Evolutionary conservation across 2,329 filamentous ascomycete species (phyloP).

Genomic region (Beauveria sp.): DNA sequence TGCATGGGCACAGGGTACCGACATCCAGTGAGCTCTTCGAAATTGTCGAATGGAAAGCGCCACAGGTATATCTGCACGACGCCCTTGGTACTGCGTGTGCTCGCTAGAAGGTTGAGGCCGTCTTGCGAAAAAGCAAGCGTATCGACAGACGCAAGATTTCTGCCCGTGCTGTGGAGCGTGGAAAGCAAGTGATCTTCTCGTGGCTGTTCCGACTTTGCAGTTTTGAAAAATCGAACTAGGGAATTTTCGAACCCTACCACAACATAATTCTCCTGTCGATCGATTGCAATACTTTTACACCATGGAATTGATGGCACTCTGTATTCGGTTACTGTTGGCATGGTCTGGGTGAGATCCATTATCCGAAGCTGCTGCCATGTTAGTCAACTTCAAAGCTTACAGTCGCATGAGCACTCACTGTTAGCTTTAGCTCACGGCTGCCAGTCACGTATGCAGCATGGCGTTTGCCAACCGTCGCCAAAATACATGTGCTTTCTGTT

Average conservation of each 20-base stretch:
- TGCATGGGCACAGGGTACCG: constrained; percentile 31
- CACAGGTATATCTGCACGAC: constrained; percentile 30
- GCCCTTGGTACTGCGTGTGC: constrained; percentile 28
- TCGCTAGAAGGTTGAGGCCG: constrained; percentile 30
- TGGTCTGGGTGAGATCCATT: constrained; percentile 26
- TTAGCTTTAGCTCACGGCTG: constrained; percentile 32
- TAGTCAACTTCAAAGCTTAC: not conserved
- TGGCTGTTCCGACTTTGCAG: constrained; percentile 23
- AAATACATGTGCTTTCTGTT: constrained; percentile 30
- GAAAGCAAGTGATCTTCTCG: constrained; percentile 30
- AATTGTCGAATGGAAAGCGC: constrained; percentile 28
- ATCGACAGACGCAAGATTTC: constrained; percentile 28
- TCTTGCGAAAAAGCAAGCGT: constrained; percentile 32
- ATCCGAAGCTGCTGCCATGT: constrained; percentile 26
- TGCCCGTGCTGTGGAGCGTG: constrained; percentile 26
- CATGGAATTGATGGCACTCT: constrained; percentile 30
- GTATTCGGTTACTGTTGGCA: constrained; percentile 26
- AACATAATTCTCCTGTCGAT: constrained; percentile 31
- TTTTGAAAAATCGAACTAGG: constrained; percentile 32
- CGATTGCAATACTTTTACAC: constrained; percentile 32
- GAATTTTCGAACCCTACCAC: constrained; percentile 32
- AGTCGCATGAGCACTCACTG: constrained; percentile 20
- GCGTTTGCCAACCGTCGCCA: constrained; percentile 28
- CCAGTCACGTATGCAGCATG: constrained; percentile 32
- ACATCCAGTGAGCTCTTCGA: constrained; percentile 27